These are phyloP conservation scores for Yamadazyma pseudoaaseri DNA, from an alignment of 1,139 yeast genomes.

Conservation along the genomic window DNA sequence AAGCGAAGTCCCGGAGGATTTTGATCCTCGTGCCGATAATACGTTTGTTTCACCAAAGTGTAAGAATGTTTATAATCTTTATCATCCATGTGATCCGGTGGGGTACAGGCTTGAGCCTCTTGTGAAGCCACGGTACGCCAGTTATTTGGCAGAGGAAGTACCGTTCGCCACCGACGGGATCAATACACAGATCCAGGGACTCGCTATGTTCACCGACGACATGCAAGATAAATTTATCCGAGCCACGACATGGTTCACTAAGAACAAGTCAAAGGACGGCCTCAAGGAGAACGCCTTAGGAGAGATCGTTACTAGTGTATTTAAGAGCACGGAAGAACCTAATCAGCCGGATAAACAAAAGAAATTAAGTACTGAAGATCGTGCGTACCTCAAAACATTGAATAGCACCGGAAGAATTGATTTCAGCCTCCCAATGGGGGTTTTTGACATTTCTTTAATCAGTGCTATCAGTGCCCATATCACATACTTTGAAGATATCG, in stretches of 20 bases:
- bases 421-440: constrained; percentile 75
- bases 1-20: constrained; percentile 18
- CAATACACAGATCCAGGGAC: constrained; percentile 41
- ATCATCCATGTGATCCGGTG: constrained; percentile 88
- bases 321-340: constrained; percentile 19
- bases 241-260: constrained; percentile 47
- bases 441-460: constrained; percentile 74
- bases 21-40: constrained; percentile 16
- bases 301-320: constrained; percentile 39
- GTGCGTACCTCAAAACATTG: constrained; percentile 36
- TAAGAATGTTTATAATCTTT: constrained; percentile 66
- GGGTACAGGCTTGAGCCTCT: constrained; percentile 87
- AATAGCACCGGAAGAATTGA: constrained; percentile 80
- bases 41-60: constrained; percentile 48
- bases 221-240: constrained; percentile 43
- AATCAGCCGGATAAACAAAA: constrained; percentile 14
- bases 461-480: constrained; percentile 86
- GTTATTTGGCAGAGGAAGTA: constrained; percentile 57
- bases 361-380: constrained; percentile 24
- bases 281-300: constrained; percentile 43
- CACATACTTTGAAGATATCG: constrained; percentile 83
- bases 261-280: constrained; percentile 14
- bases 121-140: constrained; percentile 52
- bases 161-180: constrained; percentile 55
- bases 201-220: constrained; percentile 43